Evolutionary conservation across 164 flowering plant genomes (phyloP).

Genomic region (Berberis thunbergii): DNA sequence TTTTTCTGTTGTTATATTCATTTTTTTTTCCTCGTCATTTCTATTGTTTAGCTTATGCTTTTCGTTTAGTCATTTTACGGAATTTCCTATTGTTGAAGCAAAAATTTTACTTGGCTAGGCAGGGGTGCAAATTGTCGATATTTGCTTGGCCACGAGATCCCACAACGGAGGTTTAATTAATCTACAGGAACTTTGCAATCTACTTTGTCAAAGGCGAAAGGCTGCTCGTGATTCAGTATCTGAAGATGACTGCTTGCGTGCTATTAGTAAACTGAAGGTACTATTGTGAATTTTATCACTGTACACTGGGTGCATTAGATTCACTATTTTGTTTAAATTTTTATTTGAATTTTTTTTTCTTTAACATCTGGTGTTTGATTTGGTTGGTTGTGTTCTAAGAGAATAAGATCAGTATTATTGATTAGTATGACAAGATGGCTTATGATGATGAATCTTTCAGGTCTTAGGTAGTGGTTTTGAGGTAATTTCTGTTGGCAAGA

Average conservation of each 20-base stretch:
- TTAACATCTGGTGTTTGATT: too few relatives aligned
- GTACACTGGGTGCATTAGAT: not conserved
- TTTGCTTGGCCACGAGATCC: constrained; percentile 88
- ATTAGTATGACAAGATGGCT: too few relatives aligned
- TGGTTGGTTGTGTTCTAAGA: too few relatives aligned
- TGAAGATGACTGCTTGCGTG: constrained; percentile 97
- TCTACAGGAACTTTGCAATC: constrained; percentile 72
- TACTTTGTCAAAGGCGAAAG: constrained; percentile 73
- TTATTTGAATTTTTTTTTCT: too few relatives aligned
- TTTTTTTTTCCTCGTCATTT: too few relatives aligned
- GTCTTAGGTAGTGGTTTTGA: too few relatives aligned
- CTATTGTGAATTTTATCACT: not conserved
- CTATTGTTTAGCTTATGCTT: not conserved
- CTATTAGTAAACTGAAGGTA: constrained; percentile 94
- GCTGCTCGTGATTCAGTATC: constrained; percentile 78
- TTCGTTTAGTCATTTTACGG: not conserved
- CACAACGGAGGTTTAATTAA: constrained; percentile 90
- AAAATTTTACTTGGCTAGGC: constrained; percentile 31
- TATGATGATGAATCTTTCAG: too few relatives aligned
- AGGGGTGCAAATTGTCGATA: constrained; percentile 96
- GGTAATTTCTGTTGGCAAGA: too few relatives aligned
- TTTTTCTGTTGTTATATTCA: too few relatives aligned
- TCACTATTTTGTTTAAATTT: too few relatives aligned
- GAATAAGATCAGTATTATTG: too few relatives aligned
- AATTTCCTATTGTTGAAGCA: constrained; percentile 2